phyloP scores from a whole-genome alignment of 2,329 filamentous ascomycete species.

The Immersiporthe knoxdaviesiana region DNA sequence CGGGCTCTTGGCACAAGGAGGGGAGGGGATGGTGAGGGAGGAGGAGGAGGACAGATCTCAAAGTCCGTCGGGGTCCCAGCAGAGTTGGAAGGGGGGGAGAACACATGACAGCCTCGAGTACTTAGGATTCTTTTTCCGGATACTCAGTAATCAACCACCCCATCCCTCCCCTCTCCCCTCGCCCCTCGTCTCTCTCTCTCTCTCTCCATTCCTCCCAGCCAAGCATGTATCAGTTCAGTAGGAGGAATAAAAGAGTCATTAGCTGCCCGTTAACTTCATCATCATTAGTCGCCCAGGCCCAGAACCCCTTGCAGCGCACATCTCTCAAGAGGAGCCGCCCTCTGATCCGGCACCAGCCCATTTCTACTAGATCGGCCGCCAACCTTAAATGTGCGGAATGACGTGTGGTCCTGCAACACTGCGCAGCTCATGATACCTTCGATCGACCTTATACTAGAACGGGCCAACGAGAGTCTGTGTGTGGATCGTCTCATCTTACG shows the following conservation, averaged over 20 bases:
- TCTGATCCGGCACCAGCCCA: slow-evolving; percentile 1
- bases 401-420: slow-evolving; percentile 7
- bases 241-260: neutral
- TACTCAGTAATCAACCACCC: too few species aligned
- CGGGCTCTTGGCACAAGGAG: slow-evolving; percentile 7
- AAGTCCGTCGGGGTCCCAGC: neutral
- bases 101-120: neutral
- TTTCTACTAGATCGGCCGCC: slow-evolving; percentile 8
- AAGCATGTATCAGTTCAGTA: neutral
- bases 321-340: neutral
- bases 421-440: neutral
- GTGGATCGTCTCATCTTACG: neutral
- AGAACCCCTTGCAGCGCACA: slow-evolving; percentile 2
- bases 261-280: neutral
- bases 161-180: neutral
- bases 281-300: neutral
- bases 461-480: neutral
- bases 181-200: too few species aligned
- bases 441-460: slow-evolving; percentile 6
- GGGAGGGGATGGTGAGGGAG: too few species aligned
- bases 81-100: neutral
- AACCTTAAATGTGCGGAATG: slow-evolving; percentile 15
- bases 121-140: too few species aligned
- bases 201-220: neutral
- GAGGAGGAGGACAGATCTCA: neutral